Evolutionary conservation across 2,329 filamentous ascomycete genomes (phyloP).

Genomic region (Epichloe typhina): DNA sequence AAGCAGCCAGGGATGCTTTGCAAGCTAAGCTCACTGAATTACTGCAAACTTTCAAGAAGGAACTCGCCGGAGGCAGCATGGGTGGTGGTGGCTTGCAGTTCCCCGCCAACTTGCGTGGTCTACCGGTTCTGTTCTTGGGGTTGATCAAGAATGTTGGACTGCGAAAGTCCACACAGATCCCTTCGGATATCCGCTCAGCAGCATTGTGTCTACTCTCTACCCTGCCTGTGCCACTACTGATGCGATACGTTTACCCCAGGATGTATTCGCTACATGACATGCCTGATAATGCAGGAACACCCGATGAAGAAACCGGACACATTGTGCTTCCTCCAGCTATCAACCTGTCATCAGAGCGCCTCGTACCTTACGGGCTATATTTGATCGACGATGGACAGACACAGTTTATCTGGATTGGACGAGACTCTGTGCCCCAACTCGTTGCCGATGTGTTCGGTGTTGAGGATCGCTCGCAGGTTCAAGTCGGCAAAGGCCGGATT

Average conservation of each 20-base stretch:
- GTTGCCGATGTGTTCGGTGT: conserved; percentile 83
- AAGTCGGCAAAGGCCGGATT: conserved; percentile 79
- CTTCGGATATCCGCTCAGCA: conserved; percentile 83
- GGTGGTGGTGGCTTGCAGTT: conserved; percentile 89
- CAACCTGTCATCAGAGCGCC: conserved; percentile 77
- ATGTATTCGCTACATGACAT: conserved; percentile 89
- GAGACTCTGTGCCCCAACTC: conserved; percentile 82
- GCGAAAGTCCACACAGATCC: conserved; percentile 85
- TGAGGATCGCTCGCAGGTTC: conserved; percentile 68
- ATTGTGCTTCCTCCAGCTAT: conserved; percentile 74
- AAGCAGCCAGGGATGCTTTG: conserved; percentile 79
- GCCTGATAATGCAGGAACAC: conserved; percentile 82
- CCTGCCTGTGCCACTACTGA: conserved; percentile 73
- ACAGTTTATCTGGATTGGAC: conserved; percentile 93
- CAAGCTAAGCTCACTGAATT: conserved; percentile 88
- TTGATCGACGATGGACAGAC: conserved; percentile 95
- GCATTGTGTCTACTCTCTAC: conserved; percentile 91
- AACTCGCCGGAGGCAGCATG: conserved; percentile 90
- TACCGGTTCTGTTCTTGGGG: conserved; percentile 84
- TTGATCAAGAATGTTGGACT: conserved; percentile 94
- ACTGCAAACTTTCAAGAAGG: conserved; percentile 90
- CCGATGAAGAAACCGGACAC: conserved; percentile 74
- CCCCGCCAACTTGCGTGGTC: conserved; percentile 76
- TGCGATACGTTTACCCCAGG: conserved; percentile 82
- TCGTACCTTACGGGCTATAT: conserved; percentile 85